A percentile compares a stretch with the other conserved stretches of the same genome.
Evolutionary conservation across 495 filamentous ascomycete genomes (phyloP).

Genomic region (Penicillium canescens): DNA sequence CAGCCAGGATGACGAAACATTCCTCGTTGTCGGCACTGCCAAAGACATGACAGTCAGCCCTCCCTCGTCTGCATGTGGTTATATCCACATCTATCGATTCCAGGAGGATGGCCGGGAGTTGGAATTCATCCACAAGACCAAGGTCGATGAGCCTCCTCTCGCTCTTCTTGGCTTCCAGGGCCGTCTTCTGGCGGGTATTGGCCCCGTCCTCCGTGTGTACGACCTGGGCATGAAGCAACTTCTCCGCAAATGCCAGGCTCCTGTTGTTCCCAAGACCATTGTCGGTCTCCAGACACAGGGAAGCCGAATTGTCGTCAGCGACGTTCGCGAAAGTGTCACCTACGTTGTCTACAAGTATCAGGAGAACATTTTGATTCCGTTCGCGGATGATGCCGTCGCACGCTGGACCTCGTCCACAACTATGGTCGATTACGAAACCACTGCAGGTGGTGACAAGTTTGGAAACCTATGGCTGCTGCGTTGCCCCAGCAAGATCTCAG

Average conservation of each 20-base stretch:
- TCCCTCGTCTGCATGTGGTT: slow-evolving; percentile 72
- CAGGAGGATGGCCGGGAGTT: slow-evolving; percentile 80
- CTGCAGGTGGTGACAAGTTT: slow-evolving; percentile 95
- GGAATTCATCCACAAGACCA: slow-evolving; percentile 96
- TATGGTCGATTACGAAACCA: slow-evolving; percentile 98
- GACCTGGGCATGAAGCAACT: slow-evolving; percentile 90
- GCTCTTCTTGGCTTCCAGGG: slow-evolving; percentile 93
- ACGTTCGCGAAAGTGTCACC: slow-evolving; percentile 86
- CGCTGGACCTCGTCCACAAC: slow-evolving; percentile 84
- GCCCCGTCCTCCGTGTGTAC: slow-evolving; percentile 78
- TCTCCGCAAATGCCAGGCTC: slow-evolving; percentile 84
- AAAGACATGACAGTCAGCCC: slow-evolving; percentile 83
- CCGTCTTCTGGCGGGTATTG: slow-evolving; percentile 79
- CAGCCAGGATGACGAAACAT: slow-evolving; percentile 84
- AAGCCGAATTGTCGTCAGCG: slow-evolving; percentile 85
- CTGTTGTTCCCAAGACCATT: slow-evolving; percentile 78
- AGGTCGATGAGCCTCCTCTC: slow-evolving; percentile 81
- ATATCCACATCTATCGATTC: slow-evolving; percentile 92
- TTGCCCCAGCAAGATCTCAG: slow-evolving; percentile 80
- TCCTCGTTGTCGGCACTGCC: slow-evolving; percentile 89
- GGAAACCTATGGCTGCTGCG: slow-evolving; percentile 93
- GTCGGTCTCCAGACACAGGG: slow-evolving; percentile 88
- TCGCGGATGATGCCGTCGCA: slow-evolving; percentile 83
- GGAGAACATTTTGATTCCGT: slow-evolving; percentile 87
- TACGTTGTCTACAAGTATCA: slow-evolving; percentile 93